Evolutionary conservation across 305 asterid species (phyloP), one percentile per base, ranked within the genome.

Genomic region (Solanum hybrid): DNA sequence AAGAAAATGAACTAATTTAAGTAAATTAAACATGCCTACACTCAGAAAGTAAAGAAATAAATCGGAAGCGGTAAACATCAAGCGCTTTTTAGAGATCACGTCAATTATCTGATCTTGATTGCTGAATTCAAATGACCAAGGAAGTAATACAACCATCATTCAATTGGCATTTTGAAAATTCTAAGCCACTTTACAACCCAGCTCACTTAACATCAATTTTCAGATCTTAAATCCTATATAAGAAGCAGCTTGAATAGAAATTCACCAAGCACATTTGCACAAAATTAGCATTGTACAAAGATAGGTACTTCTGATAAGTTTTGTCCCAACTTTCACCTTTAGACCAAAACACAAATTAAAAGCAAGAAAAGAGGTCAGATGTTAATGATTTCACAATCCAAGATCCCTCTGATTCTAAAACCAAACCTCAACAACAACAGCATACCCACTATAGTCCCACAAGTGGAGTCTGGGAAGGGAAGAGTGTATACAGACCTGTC

Each of bases 111-210:
- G 70, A 82, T 39, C 87, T 41, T 39, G 70, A 80, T 37, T 38
- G 32, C 36, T 61, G 72, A 61, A n/a, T 12, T 80, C 65, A 80
- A 24, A 37, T 80, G 33, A 37, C 3, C 65, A 37, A 80, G 33
- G 15, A 15, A 37, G 86, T 12, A 79, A 80, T 9, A 80, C 33
- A 37, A 26, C 65, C 65, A 37, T 37, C 51, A 39, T 26, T 82
- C 37, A 39, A 14, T 82, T 26, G 68, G 32, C 22, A 79, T 89
- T 87, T 87, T 33, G 90, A 20, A 80, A 75, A 72, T 45, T 90
- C 88, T 79, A 86, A 90, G 82, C 89, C 89, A 51, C 65, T 83
- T 36, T 26, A 38, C 78, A 80, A 32, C 73, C 31, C 38, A 41
- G 26, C 72, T 82, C 87, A 41, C 37, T 15, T 17, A 41, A 41